Evolutionary conservation across 306 rosid genomes (phyloP), one percentile per base, ranked within the genome.

Genomic region (Fragaria nilgerrensis): DNA sequence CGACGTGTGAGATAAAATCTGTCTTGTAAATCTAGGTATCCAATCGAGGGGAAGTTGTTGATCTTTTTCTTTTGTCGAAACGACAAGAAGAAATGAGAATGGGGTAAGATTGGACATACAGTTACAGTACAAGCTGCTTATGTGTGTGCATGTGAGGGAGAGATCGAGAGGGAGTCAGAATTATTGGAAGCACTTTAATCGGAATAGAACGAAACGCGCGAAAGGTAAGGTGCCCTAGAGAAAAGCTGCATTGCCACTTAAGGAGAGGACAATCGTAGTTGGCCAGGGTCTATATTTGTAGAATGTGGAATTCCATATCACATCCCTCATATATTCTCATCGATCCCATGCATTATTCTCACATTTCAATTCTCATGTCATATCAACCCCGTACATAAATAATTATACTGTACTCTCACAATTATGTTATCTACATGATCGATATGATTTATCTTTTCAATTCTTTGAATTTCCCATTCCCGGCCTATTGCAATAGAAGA

Each of bases 191-290:
- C 58, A 61, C 78, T 78, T 52, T n/a, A 75, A 76, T 11, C 17
- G 56, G 32, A 73, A 74, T 27, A 49, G 29, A 59, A 75, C 69
- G 45, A 59, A 47, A 45, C 56, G 68, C 37, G 67, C 37, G 67
- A 63, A 68, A 55, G 78, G 64, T 68, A 53, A 55, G 74, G 66
- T 75, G 78, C 71, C 79, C 78, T 52, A 32, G 36, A 70, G 53
- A 49, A 85, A 88, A 85, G 88, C 82, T 84, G 91, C 15, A 25
- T 65, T 82, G 92, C 82, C 81, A 85, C 77, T 52, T 78, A 86
- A 89, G 88, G 88, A 81, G 97, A 78, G 56, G 97, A 88, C 95
- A 92, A 37, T 6, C 41, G 4, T 65, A 7, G 56, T 53, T 34
- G 82, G 36, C 36, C 36, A 32, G 92, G 92, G 84, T 73, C 91